These are phyloP conservation scores for Colletotrichum eremochloae DNA, from an alignment of 2,329 filamentous ascomycete genomes.

Conservation along the genomic window DNA sequence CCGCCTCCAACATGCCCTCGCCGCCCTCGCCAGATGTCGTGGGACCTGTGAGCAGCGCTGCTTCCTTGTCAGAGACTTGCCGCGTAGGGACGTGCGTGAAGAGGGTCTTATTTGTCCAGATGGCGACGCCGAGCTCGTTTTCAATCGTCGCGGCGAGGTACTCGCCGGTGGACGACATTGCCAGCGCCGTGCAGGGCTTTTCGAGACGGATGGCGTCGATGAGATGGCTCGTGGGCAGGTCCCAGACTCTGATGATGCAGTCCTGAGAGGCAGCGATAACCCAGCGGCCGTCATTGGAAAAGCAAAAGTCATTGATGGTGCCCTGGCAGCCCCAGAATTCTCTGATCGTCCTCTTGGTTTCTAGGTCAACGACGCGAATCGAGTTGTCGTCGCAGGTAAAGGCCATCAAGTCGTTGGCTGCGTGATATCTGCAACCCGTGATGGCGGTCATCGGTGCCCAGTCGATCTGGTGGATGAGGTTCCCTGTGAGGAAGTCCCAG, in stretches of 20 bases:
- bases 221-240: constrained; percentile 93
- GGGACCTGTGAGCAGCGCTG: constrained; percentile 75
- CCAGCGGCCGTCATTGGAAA: constrained; percentile 95
- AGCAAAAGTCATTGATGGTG: constrained; percentile 83
- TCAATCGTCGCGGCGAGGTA: constrained; percentile 92
- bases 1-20: constrained; percentile 80
- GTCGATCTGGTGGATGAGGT: constrained; percentile 83
- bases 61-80: constrained; percentile 83
- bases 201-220: constrained; percentile 90
- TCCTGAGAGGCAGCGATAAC: constrained; percentile 89
- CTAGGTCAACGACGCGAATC: constrained; percentile 89
- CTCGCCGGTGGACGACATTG: constrained; percentile 91
- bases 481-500: constrained; percentile 93
- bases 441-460: constrained; percentile 85
- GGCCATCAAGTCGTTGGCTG: constrained; percentile 86
- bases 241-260: constrained; percentile 87
- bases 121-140: constrained; percentile 86
- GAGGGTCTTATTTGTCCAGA: constrained; percentile 95
- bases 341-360: constrained; percentile 90
- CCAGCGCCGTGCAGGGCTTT: constrained; percentile 83
- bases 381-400: constrained; percentile 91
- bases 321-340: constrained; percentile 88
- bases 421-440: constrained; percentile 83
- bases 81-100: constrained; percentile 91
- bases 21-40: constrained; percentile 88